Conservation (phyloP, 306 rosid genomes). For the Elaeagnus macrophylla region DNA sequence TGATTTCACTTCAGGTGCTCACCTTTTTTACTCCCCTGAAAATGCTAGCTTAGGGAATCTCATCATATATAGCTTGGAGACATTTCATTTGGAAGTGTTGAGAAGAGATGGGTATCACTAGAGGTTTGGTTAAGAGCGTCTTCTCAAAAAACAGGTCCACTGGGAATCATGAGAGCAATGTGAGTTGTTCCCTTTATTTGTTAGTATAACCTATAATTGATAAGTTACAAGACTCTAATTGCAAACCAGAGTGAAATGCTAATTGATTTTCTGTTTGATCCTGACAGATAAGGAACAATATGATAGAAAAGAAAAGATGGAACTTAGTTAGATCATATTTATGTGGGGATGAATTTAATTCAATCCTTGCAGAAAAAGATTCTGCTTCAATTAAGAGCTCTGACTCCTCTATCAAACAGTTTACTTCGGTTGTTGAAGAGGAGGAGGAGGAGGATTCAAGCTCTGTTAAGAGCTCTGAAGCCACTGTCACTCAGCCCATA, state of each 20-base stretch:
- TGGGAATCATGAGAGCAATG: conserved; percentile 46
- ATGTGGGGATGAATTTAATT: conserved; percentile 80
- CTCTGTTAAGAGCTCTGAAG: conserved; percentile 56
- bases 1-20: conserved; percentile 17
- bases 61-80: conserved; percentile 23
- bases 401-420: conserved; percentile 26
- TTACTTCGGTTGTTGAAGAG: conserved; percentile 57
- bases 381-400: conserved; percentile 60
- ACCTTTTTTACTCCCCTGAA: conserved; percentile 22
- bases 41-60: conserved; percentile 22
- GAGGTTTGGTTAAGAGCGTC: conserved; percentile 69
- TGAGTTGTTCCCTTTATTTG: conserved; percentile 25
- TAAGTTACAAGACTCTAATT: background rate
- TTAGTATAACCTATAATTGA: background rate
- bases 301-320: conserved; percentile 62
- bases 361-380: conserved; percentile 63
- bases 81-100: conserved; percentile 16
- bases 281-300: conserved; percentile 43
- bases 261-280: conserved; percentile 11
- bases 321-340: conserved; percentile 66
- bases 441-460: conserved; percentile 62
- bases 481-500: conserved; percentile 42
- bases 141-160: conserved; percentile 51
- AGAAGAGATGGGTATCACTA: conserved; percentile 64
- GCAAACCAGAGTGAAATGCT: background rate